Evolutionary conservation across 2,329 filamentous ascomycete genomes (phyloP), one percentile per base, ranked within the genome.

Genomic region (Mollisiaceae sp.): DNA sequence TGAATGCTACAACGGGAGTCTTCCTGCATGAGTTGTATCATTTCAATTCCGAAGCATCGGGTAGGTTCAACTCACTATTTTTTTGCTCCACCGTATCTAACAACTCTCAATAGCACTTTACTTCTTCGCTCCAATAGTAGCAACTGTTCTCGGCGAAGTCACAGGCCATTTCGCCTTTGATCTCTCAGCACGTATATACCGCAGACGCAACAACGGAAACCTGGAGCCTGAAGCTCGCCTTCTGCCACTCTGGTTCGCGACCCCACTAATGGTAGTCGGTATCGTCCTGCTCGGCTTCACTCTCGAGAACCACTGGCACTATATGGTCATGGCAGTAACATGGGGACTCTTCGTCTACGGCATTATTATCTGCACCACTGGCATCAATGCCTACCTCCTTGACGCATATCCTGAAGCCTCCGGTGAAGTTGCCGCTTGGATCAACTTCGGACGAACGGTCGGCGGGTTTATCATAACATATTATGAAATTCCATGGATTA

Each of bases 171-270:
- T 80, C 79, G 75, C 87, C 8, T 83, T 87, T 73, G 85, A 88
- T 67, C 65, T 76, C 4, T 71, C 86, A 6, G 82, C 82, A 9
- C 76, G 73, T 11, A 73, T 77, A 27, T 83, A 83, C 68, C 81
- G 83, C 32, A 73, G 74, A 11, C 73, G 75, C 1, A 81, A 87
- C 73, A 73, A 79, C 8, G 83, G 84, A n/a, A 79, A 77, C 57
- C 83, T 88, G 59, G 83, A 86, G 69, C 84, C 86, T 43, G 85
- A 88, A 74, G 81, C 79, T 6, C 82, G 85, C 2, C 79, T 88
- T 15, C 74, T 77, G 11, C 81, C 81, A 50, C 79, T 82, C 60
- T 82, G 80, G 70, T 65, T 85, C 35, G 77, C 80, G 0, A 77
- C 82, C 4, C 78, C 82, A 0, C 79, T 86, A 67, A 83, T 86